phyloP scores from a whole-genome alignment of 345 rosid species.

The Raphanus raphanistrum region DNA sequence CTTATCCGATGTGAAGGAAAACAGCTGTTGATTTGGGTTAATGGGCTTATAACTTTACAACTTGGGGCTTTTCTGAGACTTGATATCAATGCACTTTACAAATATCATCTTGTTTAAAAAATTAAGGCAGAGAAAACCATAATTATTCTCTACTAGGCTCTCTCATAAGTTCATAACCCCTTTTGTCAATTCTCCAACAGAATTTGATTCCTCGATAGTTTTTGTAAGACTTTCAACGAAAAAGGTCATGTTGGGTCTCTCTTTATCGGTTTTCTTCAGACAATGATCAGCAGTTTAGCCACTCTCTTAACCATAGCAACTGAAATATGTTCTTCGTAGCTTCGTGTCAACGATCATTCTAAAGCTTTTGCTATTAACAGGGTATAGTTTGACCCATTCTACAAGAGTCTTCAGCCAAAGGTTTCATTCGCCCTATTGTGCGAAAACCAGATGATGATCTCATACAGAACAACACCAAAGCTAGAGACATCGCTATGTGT shows the following conservation, averaged over 20 bases:
- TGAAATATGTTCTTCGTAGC: slow-evolving; percentile 44
- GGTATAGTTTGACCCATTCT: slow-evolving; percentile 77
- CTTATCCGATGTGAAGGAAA: neutral
- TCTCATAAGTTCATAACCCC: neutral
- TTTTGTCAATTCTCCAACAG: neutral
- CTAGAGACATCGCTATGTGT: slow-evolving; percentile 70
- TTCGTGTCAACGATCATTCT: no score
- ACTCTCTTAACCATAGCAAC: slow-evolving; percentile 49
- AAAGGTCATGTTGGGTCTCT: slow-evolving; percentile 66
- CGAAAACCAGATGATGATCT: slow-evolving; percentile 84
- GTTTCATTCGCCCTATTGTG: slow-evolving; percentile 64
- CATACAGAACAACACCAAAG: slow-evolving; percentile 87
- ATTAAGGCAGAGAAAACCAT: neutral
- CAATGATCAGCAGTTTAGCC: slow-evolving; percentile 76
- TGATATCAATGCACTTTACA: neutral
- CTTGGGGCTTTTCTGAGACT: neutral
- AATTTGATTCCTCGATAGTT: slow-evolving; percentile 54
- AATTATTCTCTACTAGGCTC: neutral
- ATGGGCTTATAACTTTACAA: neutral
- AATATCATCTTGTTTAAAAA: neutral
- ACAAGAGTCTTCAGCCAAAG: slow-evolving; percentile 65
- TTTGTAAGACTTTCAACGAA: slow-evolving; percentile 50
- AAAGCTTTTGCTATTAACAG: slow-evolving; percentile 25
- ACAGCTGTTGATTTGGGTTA: neutral
- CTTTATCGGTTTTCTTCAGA: slow-evolving; percentile 63